Evolutionary conservation across 768 basidiomycete species (phyloP).

Genomic region (Antrodiella citrinella): DNA sequence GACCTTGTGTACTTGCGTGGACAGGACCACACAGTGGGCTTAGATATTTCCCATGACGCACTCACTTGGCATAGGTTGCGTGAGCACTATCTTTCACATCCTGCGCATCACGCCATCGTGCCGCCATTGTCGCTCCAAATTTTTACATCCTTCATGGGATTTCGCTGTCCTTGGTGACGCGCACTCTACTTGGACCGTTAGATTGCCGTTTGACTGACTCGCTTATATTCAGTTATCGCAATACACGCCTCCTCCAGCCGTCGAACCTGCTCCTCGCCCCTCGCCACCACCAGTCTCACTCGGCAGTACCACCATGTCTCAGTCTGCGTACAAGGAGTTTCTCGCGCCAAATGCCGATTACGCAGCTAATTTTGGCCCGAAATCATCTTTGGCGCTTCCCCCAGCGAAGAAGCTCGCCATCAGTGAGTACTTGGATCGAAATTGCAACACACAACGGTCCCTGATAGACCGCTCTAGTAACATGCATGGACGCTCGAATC

Average conservation of each 20-base stretch:
- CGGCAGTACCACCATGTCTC: constrained; percentile 16
- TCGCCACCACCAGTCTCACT: constrained; percentile 6
- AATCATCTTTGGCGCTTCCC: constrained; percentile 31
- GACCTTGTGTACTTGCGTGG: too few species aligned
- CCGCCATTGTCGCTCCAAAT: constrained; percentile 7
- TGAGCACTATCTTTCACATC: not conserved
- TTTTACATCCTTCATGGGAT: not conserved
- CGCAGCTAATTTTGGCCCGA: constrained; percentile 36
- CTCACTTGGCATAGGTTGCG: not conserved
- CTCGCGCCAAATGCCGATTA: constrained; percentile 36
- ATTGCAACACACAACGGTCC: not conserved
- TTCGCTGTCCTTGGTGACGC: not conserved
- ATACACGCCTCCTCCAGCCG: not conserved
- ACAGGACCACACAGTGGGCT: too few species aligned
- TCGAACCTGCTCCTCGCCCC: constrained; percentile 6
- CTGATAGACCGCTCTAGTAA: constrained; percentile 32
- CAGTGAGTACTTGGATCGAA: constrained; percentile 24
- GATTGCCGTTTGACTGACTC: not conserved
- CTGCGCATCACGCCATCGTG: not conserved
- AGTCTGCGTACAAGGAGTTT: constrained; percentile 24
- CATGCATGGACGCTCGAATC: constrained; percentile 71
- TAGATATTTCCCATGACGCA: not conserved
- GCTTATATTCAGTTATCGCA: not conserved
- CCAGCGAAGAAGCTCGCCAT: constrained; percentile 35
- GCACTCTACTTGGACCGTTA: not conserved